Conservation (phyloP, 306 rosid genomes). For the Inga laurina region DNA sequence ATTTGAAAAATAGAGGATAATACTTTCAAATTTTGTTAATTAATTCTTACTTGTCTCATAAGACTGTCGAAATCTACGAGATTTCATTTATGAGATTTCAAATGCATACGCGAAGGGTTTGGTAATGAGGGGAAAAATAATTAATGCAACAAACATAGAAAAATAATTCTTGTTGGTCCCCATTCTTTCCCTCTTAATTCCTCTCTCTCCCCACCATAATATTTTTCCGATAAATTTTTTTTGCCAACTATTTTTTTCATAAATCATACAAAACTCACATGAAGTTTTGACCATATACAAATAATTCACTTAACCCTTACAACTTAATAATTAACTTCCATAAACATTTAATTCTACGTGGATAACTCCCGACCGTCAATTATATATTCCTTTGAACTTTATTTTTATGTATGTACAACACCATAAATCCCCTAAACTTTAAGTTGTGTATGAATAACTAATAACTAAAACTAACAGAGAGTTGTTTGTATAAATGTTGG, state of each 20-base stretch:
- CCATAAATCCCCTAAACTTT: too few relatives aligned
- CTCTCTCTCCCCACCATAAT: background rate
- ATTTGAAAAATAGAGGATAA: background rate
- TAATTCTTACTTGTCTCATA: background rate
- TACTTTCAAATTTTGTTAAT: background rate
- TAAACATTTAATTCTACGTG: too few relatives aligned
- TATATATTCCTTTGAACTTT: too few relatives aligned
- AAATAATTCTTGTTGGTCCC: background rate
- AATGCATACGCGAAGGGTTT: background rate
- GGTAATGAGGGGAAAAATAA: background rate
- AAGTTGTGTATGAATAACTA: too few relatives aligned
- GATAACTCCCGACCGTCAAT: background rate
- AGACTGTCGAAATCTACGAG: background rate
- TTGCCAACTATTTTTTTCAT: too few relatives aligned
- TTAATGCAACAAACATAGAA: background rate
- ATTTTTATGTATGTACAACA: too few relatives aligned
- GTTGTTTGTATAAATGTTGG: too few relatives aligned
- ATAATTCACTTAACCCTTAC: background rate
- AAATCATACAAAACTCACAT: too few relatives aligned
- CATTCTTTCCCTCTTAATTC: background rate
- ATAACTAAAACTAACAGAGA: too few relatives aligned
- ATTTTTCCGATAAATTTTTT: too few relatives aligned
- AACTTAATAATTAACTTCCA: background rate
- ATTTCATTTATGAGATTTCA: background rate
- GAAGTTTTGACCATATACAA: background rate